These are phyloP conservation scores for Candida boleticola DNA, from an alignment of 805 yeast species.

Conservation along the genomic window DNA sequence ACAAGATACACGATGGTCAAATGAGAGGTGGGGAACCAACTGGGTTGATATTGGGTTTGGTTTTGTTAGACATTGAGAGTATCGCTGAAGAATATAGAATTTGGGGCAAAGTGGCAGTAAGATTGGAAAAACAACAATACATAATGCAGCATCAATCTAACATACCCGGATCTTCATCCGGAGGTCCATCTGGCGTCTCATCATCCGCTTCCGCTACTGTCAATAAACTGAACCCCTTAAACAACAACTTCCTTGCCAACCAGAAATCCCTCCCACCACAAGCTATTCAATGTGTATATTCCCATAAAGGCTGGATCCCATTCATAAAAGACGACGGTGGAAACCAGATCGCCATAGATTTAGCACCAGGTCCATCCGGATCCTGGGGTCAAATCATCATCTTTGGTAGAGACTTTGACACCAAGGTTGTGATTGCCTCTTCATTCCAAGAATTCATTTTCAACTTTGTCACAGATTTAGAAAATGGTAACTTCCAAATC, in stretches of 20 bases:
- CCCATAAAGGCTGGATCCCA: slow-evolving; percentile 42
- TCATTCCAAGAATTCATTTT: slow-evolving; percentile 40
- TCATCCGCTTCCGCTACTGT: slow-evolving; percentile 3
- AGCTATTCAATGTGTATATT: slow-evolving; percentile 34
- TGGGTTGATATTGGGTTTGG: slow-evolving; percentile 43
- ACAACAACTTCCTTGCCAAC: slow-evolving; percentile 27
- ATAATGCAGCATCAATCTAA: slow-evolving; percentile 25
- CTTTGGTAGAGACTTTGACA: slow-evolving; percentile 45
- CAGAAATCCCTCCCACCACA: slow-evolving; percentile 40
- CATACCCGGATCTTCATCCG: slow-evolving; percentile 4
- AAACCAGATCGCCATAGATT: slow-evolving; percentile 42
- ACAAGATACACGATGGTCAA: slow-evolving; percentile 47
- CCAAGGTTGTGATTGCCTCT: slow-evolving; percentile 38
- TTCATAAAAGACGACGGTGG: slow-evolving; percentile 41
- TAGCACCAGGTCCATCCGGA: slow-evolving; percentile 38
- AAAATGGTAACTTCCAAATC: slow-evolving; percentile 39
- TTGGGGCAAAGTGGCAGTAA: slow-evolving; percentile 42
- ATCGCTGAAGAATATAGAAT: slow-evolving; percentile 40
- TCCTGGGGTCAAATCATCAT: slow-evolving; percentile 43
- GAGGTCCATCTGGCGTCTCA: slow-evolving; percentile 15
- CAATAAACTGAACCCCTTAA: slow-evolving; percentile 2
- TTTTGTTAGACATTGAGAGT: slow-evolving; percentile 41
- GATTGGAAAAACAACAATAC: slow-evolving; percentile 37
- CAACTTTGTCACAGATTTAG: slow-evolving; percentile 37
- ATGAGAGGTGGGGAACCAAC: slow-evolving; percentile 45